A percentile compares a stretch with the other conserved stretches of the same genome.
These are phyloP conservation scores for Logfia minima DNA, from an alignment of 129 eudicot genomes.

Conservation along the genomic window DNA sequence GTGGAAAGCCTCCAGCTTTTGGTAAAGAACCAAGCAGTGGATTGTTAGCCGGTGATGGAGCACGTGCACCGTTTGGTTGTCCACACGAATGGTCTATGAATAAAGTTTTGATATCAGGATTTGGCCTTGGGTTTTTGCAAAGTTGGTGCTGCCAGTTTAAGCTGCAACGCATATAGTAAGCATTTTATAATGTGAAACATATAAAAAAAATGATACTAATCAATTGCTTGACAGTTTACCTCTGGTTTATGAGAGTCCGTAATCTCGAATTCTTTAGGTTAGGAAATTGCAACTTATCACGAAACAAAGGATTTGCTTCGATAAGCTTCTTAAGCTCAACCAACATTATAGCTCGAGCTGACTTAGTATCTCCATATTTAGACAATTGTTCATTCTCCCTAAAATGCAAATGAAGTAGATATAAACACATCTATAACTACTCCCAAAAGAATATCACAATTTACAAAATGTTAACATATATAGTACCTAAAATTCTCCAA, in stretches of 20 bases:
- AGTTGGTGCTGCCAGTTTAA: conserved; percentile 96
- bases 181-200: conserved; percentile 8
- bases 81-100: conserved; percentile 93
- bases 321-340: conserved; percentile 89
- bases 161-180: conserved; percentile 41
- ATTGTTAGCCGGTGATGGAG: conserved; percentile 81
- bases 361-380: conserved; percentile 88
- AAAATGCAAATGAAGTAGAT: conserved; percentile 16
- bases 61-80: conserved; percentile 86
- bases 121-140: conserved; percentile 88
- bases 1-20: conserved; percentile 88
- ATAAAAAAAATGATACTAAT: neutral
- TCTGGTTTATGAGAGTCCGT: conserved; percentile 82
- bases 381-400: conserved; percentile 93
- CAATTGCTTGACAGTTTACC: conserved; percentile 38
- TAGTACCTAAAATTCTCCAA: conserved; percentile 80
- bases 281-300: conserved; percentile 84
- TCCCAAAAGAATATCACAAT: neutral
- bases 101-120: conserved; percentile 90
- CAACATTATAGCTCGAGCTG: conserved; percentile 86
- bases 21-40: conserved; percentile 84
- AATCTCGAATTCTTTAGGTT: conserved; percentile 80
- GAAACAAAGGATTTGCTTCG: conserved; percentile 92
- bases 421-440: neutral
- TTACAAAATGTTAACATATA: conserved; percentile 2